A percentile compares a stretch with the other conserved stretches of the same genome.
These are phyloP conservation scores for Lentinula raphanica DNA, from an alignment of 768 basidiomycete genomes.

Conservation along the genomic window DNA sequence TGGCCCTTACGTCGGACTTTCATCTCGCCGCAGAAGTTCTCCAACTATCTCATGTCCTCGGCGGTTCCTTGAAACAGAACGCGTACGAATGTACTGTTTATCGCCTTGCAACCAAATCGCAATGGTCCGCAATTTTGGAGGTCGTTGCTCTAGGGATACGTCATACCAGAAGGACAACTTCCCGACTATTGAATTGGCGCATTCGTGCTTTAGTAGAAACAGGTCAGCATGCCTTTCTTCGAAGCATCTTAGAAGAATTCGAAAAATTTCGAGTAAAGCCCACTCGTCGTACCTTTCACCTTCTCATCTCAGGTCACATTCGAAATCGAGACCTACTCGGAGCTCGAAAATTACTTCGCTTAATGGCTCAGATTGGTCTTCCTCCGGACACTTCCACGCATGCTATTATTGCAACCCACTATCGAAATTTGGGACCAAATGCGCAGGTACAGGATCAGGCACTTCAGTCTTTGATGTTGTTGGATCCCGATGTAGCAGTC, in stretches of 20 bases:
- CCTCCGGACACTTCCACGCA: conserved; percentile 54
- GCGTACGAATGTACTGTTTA: conserved; percentile 55
- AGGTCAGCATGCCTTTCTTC: conserved; percentile 41
- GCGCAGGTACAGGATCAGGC: conserved; percentile 46
- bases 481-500: conserved; percentile 39
- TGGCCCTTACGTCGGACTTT: conserved; percentile 23
- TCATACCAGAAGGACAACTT: conserved; percentile 44
- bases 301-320: conserved; percentile 61
- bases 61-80: conserved; percentile 43
- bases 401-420: conserved; percentile 50
- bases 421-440: conserved; percentile 58
- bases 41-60: conserved; percentile 42
- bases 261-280: conserved; percentile 38
- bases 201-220: conserved; percentile 55
- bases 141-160: conserved; percentile 44
- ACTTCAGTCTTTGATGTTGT: conserved; percentile 37
- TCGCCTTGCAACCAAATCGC: conserved; percentile 38
- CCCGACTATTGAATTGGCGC: conserved; percentile 67
- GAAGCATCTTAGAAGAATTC: conserved; percentile 48
- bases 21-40: conserved; percentile 41
- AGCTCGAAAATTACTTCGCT: conserved; percentile 46
- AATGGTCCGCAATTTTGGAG: conserved; percentile 48
- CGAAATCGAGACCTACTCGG: conserved; percentile 59
- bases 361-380: conserved; percentile 55
- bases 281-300: conserved; percentile 60